Percentiles rank a stretch among this genome's conserved stretches.
These are phyloP conservation scores for Sugiyamaella chiloensis DNA, from an alignment of 805 yeast genomes.

Conservation along the genomic window DNA sequence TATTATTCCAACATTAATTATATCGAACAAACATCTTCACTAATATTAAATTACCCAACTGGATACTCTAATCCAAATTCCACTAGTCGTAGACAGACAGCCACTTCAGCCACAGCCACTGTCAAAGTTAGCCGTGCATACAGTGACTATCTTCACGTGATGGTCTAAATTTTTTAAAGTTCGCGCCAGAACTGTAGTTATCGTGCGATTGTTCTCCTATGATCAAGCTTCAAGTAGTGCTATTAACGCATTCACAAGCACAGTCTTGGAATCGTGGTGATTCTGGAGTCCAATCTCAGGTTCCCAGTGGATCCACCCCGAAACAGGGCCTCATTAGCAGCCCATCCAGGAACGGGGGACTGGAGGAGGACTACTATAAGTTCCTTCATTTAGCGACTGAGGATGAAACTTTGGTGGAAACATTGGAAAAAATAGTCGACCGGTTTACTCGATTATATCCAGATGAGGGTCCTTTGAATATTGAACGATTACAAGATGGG, in stretches of 20 bases:
- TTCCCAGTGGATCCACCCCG: conserved; percentile 11
- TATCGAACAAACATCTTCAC: no score
- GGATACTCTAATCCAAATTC: no score
- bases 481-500: conserved; percentile 63
- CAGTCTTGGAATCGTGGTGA: conserved; percentile 15
- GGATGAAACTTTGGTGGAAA: conserved; percentile 43
- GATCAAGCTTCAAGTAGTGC: conserved; percentile 45
- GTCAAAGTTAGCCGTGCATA: no score
- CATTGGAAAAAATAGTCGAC: conserved; percentile 52
- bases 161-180: no score
- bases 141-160: no score
- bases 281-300: conserved; percentile 13
- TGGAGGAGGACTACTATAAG: conserved; percentile 38
- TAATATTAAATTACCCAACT: no score
- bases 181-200: no score
- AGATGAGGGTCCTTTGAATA: conserved; percentile 40
- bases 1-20: no score
- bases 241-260: conserved; percentile 36
- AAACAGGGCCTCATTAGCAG: conserved; percentile 27
- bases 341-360: background rate
- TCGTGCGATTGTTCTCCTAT: no score
- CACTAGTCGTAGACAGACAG: no score
- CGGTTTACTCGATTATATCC: conserved; percentile 68
- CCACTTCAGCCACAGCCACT: no score
- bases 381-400: conserved; percentile 63